Conservation (phyloP, 306 rosid genomes). For the Prunus padus region DNA sequence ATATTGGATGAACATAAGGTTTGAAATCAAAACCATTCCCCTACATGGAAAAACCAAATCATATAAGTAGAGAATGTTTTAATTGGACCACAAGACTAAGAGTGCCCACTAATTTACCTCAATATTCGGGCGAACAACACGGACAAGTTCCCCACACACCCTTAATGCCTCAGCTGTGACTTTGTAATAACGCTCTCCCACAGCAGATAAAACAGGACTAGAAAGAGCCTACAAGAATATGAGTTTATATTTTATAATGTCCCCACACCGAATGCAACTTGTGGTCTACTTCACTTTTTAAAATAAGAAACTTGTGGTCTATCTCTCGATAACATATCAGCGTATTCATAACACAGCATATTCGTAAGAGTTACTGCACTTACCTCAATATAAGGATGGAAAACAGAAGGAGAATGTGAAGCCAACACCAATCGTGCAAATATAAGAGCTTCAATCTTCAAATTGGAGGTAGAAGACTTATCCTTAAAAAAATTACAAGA, state of each 20-base stretch:
- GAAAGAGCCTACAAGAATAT: conserved; percentile 73
- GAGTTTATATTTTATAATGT: not conserved
- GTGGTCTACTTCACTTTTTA: not conserved
- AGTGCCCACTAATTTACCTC: conserved; percentile 54
- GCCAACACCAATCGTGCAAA: conserved; percentile 87
- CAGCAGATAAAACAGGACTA: conserved; percentile 92
- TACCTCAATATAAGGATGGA: conserved; percentile 93
- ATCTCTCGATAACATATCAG: not conserved
- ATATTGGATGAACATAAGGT: conserved; percentile 84
- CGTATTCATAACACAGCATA: not conserved
- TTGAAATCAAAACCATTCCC: conserved; percentile 76
- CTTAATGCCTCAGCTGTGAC: conserved; percentile 98
- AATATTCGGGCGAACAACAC: conserved; percentile 83
- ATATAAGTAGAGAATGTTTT: conserved; percentile 26
- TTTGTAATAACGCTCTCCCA: conserved; percentile 98
- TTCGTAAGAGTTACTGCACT: not conserved
- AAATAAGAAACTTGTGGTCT: too few species aligned
- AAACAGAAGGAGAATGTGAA: conserved; percentile 92
- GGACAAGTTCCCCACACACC: conserved; percentile 95
- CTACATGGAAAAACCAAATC: conserved; percentile 41
- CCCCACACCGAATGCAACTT: not conserved
- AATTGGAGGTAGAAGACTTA: conserved; percentile 94
- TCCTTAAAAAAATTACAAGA: conserved; percentile 48
- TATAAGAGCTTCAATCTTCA: conserved; percentile 94
- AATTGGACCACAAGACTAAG: conserved; percentile 17